phyloP scores from a whole-genome alignment of 176 grass and related monocot genomes.

The Dendrocalamus sinicus region DNA sequence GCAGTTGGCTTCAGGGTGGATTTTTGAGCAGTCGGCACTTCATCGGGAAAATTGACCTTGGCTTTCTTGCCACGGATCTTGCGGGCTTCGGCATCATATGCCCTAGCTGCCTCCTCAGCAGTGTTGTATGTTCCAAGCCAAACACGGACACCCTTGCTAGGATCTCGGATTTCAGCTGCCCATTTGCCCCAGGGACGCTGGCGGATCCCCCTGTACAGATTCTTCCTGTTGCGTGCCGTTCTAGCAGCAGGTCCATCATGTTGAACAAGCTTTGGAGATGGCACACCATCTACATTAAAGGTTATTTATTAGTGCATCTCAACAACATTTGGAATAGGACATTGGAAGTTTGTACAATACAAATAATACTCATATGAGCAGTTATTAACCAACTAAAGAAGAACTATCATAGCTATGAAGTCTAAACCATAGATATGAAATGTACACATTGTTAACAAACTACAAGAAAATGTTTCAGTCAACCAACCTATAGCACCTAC shows the following conservation, averaged over 20 bases:
- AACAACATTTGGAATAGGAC: not conserved
- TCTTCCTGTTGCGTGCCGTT: conserved; percentile 56
- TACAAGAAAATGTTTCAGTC: not conserved
- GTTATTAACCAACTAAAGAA: not conserved
- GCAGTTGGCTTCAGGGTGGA: conserved; percentile 22
- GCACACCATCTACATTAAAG: conserved; percentile 47
- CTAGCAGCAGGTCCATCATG: conserved; percentile 44
- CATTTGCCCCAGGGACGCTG: conserved; percentile 82
- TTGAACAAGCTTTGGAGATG: conserved; percentile 38
- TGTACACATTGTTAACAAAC: not conserved
- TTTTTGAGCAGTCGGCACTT: conserved; percentile 43
- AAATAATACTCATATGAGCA: not conserved
- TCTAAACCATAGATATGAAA: not conserved
- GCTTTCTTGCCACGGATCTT: conserved; percentile 84
- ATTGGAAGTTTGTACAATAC: not conserved
- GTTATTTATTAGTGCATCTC: conserved; percentile 4
- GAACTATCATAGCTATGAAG: not conserved
- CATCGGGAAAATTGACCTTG: conserved; percentile 81
- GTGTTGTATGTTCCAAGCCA: conserved; percentile 93
- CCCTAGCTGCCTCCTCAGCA: conserved; percentile 77
- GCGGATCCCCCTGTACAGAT: conserved; percentile 73
- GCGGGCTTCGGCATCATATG: conserved; percentile 77
- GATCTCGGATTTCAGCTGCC: conserved; percentile 85
- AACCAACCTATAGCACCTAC: not conserved
- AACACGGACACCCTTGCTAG: conserved; percentile 81